Base-by-base conservation (phyloP, 768 basidiomycete species). In the Tulasnella sp. region DNA sequence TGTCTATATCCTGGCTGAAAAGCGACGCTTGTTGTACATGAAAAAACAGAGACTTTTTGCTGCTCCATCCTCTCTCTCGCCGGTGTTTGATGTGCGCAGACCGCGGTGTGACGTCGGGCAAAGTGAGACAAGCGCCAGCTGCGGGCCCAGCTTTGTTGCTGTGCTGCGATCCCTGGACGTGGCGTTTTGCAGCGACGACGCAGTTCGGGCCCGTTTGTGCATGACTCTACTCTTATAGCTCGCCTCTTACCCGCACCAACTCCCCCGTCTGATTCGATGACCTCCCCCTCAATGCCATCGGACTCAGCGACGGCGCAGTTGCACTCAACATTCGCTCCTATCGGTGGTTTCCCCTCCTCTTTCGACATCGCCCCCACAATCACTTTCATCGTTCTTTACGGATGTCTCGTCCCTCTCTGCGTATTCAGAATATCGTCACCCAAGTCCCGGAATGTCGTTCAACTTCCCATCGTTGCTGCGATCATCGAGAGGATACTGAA, bases 401-500 rank as follows among this genome's bases (percentile, higher is more conserved):
- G 18, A 34, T 54, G 37, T 9, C 75, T 76, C 18, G 20, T 76
- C 75, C 75, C 75, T 28, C n/a, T 76, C 41, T 76, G 75, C 75
- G 75, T 76, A 7, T 34, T 31, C 31, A 76, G 75, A 31, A 41
- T 76, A 22, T 34, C 46, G 7, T 54, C 41, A 20, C 75, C 42
- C 42, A 34, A 37, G 18, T 76, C 75, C 34, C 41, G 75, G 20
- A 77, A 77, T n/a, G 76, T 77, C 58, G 76, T 77, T 12, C 76
- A 77, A 50, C 40, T 77, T 7, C 48, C 76, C 14, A 77, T 77
- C 54, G 24, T 50, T 22, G 76, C 76, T 22, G 48, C 46, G 9
- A 77, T 77, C 12, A 41, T 77, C 48, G 76, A 77, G 28, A 41
- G 76, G 76, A 48, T 77, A 2, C 40, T 77, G 5, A 77, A 77